Percentiles rank a stretch among this genome's conserved stretches.
Evolutionary conservation across 129 eudicot species (phyloP).

Genomic region (Lonicera japonica): DNA sequence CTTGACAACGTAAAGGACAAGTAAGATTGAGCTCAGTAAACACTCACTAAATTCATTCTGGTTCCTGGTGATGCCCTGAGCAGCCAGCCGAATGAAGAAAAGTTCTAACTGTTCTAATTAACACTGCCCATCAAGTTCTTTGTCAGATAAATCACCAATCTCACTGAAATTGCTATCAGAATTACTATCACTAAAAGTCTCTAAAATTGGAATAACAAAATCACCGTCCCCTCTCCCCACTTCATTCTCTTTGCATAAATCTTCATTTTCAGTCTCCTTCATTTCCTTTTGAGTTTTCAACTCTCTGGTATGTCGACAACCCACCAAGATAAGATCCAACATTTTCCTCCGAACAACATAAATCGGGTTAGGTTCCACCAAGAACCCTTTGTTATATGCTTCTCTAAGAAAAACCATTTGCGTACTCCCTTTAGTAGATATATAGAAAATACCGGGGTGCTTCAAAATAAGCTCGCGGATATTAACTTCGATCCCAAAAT

Average conservation of each 20-base stretch:
- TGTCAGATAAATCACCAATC: neutral
- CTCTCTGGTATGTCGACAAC: slow-evolving; percentile 52
- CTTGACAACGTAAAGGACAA: too few species aligned
- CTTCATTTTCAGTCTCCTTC: neutral
- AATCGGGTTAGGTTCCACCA: slow-evolving; percentile 46
- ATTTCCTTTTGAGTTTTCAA: slow-evolving; percentile 28
- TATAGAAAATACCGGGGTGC: slow-evolving; percentile 77
- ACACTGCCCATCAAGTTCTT: neutral
- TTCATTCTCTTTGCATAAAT: slow-evolving; percentile 8
- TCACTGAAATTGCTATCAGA: neutral
- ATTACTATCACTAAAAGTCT: neutral
- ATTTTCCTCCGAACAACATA: slow-evolving; percentile 64
- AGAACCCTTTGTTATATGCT: slow-evolving; percentile 54
- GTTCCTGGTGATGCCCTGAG: neutral
- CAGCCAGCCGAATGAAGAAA: neutral
- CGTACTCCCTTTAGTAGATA: slow-evolving; percentile 57
- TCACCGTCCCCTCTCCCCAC: slow-evolving; percentile 6
- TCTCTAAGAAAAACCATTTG: slow-evolving; percentile 73
- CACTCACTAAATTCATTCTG: neutral
- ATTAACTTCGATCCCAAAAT: slow-evolving; percentile 72
- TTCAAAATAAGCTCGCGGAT: slow-evolving; percentile 67
- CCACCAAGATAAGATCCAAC: slow-evolving; percentile 66
- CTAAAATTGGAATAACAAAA: neutral
- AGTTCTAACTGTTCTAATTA: neutral
- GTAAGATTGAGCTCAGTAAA: neutral